Conservation (phyloP, 108 stramenopile genomes). For the Nitzschia sp. region DNA sequence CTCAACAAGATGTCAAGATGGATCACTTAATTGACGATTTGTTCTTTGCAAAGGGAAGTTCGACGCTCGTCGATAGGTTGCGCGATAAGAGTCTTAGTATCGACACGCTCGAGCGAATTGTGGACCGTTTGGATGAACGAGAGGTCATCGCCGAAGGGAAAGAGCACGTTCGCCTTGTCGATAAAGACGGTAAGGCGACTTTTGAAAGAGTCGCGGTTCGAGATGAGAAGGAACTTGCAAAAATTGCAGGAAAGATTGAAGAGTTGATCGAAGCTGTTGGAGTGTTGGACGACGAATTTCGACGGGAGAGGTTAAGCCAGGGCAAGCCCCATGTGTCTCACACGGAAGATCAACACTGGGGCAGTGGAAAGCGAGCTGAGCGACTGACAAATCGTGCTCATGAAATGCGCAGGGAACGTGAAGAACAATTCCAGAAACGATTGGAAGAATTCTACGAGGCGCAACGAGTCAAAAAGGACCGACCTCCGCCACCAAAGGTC, state of each 20-base stretch:
- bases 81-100: conserved; percentile 10
- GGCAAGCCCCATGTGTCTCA: not conserved
- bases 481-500: conserved; percentile 4
- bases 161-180: conserved; percentile 7
- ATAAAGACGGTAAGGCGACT: conserved; percentile 7
- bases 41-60: not conserved
- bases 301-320: not conserved
- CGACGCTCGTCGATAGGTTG: conserved; percentile 7
- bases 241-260: not conserved
- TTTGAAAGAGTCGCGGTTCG: not conserved
- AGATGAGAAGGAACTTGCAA: conserved; percentile 8
- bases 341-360: conserved; percentile 14
- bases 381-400: not conserved
- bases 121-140: conserved; percentile 21
- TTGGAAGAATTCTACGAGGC: conserved; percentile 19
- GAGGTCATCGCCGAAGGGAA: conserved; percentile 18
- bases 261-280: conserved; percentile 6
- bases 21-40: conserved; percentile 13
- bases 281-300: conserved; percentile 20
- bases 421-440: conserved; percentile 26
- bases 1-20: not conserved
- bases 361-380: conserved; percentile 4
- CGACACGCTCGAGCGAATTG: conserved; percentile 25
- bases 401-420: conserved; percentile 20
- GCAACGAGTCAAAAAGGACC: conserved; percentile 24